A percentile compares a stretch with the other conserved stretches of the same genome.
These are phyloP conservation scores for Ajuga reptans DNA, from an alignment of 305 asterid species.

Conservation along the genomic window DNA sequence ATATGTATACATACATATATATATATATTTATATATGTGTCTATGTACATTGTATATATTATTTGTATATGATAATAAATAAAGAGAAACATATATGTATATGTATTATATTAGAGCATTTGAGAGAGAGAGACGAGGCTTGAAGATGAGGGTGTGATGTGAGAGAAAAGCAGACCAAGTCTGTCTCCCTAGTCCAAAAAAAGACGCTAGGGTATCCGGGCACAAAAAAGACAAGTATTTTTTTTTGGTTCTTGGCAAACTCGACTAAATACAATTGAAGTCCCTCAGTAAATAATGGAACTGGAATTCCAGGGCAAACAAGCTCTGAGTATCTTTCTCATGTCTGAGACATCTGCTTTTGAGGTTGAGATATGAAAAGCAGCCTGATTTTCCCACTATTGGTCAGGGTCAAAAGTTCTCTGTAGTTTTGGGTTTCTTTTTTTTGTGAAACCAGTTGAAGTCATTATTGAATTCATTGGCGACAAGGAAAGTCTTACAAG, in stretches of 20 bases:
- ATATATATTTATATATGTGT: too few species aligned
- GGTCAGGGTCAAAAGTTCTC: background rate
- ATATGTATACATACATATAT: too few species aligned
- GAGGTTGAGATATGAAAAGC: conserved; percentile 1
- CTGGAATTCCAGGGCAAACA: background rate
- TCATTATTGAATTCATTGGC: conserved; percentile 10
- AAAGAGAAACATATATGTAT: too few species aligned
- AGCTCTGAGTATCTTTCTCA: background rate
- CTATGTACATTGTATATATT: too few species aligned
- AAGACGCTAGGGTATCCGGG: background rate
- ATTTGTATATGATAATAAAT: too few species aligned
- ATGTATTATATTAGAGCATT: too few species aligned
- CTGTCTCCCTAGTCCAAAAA: background rate
- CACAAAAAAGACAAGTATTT: background rate
- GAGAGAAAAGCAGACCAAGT: background rate
- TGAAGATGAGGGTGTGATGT: background rate
- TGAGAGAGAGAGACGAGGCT: background rate
- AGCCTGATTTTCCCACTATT: background rate
- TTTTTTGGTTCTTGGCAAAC: background rate
- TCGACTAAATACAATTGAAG: background rate
- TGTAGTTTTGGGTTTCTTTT: background rate
- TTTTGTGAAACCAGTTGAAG: background rate
- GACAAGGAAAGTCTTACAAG: conserved; percentile 3
- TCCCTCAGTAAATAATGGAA: background rate
- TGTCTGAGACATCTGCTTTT: background rate